These are phyloP conservation scores for Terfezia boudieri DNA, from an alignment of 495 filamentous ascomycete species.

Conservation along the genomic window DNA sequence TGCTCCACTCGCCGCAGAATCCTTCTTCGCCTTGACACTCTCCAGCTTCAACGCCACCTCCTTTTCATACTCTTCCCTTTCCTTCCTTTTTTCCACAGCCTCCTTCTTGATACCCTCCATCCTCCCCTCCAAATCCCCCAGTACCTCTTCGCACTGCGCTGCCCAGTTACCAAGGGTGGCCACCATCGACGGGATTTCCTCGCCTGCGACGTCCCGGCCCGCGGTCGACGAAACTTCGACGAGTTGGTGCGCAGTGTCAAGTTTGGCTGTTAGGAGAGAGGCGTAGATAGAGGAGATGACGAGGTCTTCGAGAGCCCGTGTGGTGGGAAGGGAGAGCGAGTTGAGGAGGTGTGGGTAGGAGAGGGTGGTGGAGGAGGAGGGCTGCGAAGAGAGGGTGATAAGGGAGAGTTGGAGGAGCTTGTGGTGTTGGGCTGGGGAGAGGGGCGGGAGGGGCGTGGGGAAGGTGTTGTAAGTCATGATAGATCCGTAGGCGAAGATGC, in stretches of 20 bases:
- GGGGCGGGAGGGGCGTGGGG: constrained; percentile 24
- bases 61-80: constrained; percentile 14
- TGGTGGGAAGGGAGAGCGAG: constrained; percentile 40
- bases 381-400: constrained; percentile 62
- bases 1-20: constrained; percentile 19
- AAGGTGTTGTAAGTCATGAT: constrained; percentile 48
- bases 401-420: constrained; percentile 78
- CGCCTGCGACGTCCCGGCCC: constrained; percentile 39
- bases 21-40: constrained; percentile 16
- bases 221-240: constrained; percentile 60
- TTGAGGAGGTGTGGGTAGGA: constrained; percentile 46
- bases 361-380: constrained; percentile 35
- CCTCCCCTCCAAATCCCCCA: constrained; percentile 50
- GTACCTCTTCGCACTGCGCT: constrained; percentile 47
- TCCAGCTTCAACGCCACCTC: constrained; percentile 8
- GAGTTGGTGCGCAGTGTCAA: constrained; percentile 48
- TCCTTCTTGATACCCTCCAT: constrained; percentile 32
- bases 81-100: constrained; percentile 24
- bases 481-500: constrained; percentile 73
- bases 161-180: constrained; percentile 50
- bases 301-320: constrained; percentile 65
- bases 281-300: constrained; percentile 78
- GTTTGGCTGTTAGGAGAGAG: constrained; percentile 54
- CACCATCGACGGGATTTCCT: constrained; percentile 40
- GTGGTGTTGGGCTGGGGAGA: constrained; percentile 47